Evolutionary conservation across 176 grass and related monocot species (phyloP).

Genomic region (Carex scoparia): DNA sequence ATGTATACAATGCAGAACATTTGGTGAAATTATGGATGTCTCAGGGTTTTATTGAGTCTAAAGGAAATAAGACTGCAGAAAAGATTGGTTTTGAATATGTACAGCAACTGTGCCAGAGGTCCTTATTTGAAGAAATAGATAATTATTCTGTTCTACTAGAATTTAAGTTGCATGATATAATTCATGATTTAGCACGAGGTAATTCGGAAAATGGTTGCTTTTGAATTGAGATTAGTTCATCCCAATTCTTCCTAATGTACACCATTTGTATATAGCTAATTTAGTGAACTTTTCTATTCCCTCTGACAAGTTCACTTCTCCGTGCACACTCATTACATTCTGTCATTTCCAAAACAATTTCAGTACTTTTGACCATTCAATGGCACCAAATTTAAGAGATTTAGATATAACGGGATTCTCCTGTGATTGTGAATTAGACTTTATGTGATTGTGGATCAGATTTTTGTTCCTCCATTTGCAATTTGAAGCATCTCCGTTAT

Average conservation of each 20-base stretch:
- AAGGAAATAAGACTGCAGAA: too few species aligned
- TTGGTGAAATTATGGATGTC: too few species aligned
- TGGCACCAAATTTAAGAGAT: not conserved
- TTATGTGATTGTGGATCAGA: not conserved
- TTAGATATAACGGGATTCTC: too few species aligned
- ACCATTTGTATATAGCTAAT: too few species aligned
- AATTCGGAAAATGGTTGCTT: conserved; percentile 7
- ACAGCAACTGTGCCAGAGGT: not conserved
- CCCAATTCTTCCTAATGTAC: too few species aligned
- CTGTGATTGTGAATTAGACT: too few species aligned
- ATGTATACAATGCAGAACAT: too few species aligned
- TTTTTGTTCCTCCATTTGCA: not conserved
- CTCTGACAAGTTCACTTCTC: too few species aligned
- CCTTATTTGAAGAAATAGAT: not conserved
- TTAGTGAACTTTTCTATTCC: not conserved
- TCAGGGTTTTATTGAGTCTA: too few species aligned
- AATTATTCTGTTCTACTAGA: too few species aligned
- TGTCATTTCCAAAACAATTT: not conserved
- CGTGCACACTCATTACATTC: too few species aligned
- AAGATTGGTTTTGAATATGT: too few species aligned
- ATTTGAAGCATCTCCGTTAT: conserved; percentile 7
- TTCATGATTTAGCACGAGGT: conserved; percentile 27
- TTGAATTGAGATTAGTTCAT: not conserved
- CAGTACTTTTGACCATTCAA: not conserved
- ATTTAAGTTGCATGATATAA: conserved; percentile 25